A percentile compares a stretch with the other conserved stretches of the same genome.
phyloP scores from a whole-genome alignment of 345 rosid species.

The Linum trigynum region DNA sequence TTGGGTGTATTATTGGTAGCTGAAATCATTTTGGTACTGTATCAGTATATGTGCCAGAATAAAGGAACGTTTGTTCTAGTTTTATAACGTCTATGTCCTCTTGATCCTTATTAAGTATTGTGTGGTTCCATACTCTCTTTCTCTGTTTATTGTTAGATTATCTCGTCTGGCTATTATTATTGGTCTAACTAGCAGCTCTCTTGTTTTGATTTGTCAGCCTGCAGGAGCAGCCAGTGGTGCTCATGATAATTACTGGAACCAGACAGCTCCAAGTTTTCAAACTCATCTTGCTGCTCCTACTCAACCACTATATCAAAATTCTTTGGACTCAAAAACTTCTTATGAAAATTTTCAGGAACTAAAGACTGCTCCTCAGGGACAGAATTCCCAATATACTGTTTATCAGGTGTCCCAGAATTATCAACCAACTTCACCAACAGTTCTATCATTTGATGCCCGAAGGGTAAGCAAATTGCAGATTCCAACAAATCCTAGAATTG shows the following conservation, averaged over 20 bases:
- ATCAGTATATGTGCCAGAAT: neutral
- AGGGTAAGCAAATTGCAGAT: slow-evolving; percentile 84
- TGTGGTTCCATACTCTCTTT: slow-evolving; percentile 1
- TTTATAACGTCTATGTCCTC: too few species aligned
- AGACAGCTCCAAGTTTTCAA: slow-evolving; percentile 45
- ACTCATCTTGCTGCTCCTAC: slow-evolving; percentile 49
- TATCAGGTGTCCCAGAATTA: slow-evolving; percentile 49
- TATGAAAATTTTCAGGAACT: slow-evolving; percentile 67
- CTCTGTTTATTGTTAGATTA: neutral
- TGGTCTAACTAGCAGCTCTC: slow-evolving; percentile 5
- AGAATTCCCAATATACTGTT: slow-evolving; percentile 44
- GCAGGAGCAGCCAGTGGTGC: slow-evolving; percentile 43
- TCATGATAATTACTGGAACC: slow-evolving; percentile 71
- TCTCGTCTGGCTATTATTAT: neutral
- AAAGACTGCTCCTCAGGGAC: slow-evolving; percentile 52
- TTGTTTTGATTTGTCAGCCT: slow-evolving; percentile 45
- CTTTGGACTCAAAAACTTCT: slow-evolving; percentile 46
- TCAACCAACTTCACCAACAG: slow-evolving; percentile 39
- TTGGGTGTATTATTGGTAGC: neutral
- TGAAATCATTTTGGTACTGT: neutral
- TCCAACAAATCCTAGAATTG: slow-evolving; percentile 96
- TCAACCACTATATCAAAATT: slow-evolving; percentile 50
- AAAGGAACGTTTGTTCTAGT: neutral
- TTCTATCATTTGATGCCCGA: slow-evolving; percentile 43
- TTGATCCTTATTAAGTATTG: neutral